Percentiles rank a stretch among this genome's conserved stretches.
Conservation (phyloP, 1,139 yeast genomes). For the Yamadazyma diospyri region DNA sequence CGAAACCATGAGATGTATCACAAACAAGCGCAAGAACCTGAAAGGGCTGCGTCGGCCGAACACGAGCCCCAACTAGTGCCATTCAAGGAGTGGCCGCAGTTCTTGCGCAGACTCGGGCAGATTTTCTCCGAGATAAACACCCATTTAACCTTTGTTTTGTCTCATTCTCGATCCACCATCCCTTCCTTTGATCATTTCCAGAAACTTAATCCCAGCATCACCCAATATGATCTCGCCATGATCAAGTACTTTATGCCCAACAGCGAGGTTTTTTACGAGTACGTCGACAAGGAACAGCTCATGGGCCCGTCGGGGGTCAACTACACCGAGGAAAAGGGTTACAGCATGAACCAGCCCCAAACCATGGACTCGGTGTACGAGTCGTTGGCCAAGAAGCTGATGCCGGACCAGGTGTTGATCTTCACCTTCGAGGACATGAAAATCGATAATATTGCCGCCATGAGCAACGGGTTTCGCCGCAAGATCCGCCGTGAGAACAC, state of each 20-base stretch:
- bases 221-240: conserved; percentile 54
- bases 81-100: conserved; percentile 11
- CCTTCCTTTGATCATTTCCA: conserved; percentile 36
- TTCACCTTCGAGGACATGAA: conserved; percentile 78
- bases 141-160: conserved; percentile 39
- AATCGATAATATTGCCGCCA: conserved; percentile 36
- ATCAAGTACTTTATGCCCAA: conserved; percentile 63
- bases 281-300: conserved; percentile 71
- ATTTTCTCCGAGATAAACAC: conserved; percentile 36
- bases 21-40: no score
- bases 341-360: conserved; percentile 32
- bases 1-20: no score
- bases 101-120: conserved; percentile 16
- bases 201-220: conserved; percentile 28
- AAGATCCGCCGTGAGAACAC: conserved; percentile 14
- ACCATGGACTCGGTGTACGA: conserved; percentile 32
- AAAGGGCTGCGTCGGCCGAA: no score
- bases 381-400: conserved; percentile 16
- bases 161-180: conserved; percentile 41
- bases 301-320: conserved; percentile 18
- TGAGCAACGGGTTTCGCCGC: conserved; percentile 20
- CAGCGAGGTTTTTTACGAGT: conserved; percentile 62
- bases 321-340: conserved; percentile 44
- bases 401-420: conserved; percentile 49
- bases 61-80: no score